Conservation (phyloP, 2,329 filamentous ascomycete species). For the Colletotrichum euphorbiae region DNA sequence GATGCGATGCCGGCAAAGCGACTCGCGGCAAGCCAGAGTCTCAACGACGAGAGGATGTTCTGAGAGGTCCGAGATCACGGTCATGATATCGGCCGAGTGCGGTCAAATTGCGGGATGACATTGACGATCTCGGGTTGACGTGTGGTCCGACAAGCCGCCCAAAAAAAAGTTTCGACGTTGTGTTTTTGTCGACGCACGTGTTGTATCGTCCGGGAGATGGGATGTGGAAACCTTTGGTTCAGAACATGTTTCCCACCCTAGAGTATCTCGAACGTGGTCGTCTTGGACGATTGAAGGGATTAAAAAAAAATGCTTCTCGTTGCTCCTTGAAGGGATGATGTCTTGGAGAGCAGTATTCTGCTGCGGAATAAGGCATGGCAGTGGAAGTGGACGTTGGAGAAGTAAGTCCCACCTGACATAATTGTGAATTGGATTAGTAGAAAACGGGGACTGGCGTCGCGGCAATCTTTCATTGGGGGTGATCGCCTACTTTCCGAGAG, state of each 20-base stretch:
- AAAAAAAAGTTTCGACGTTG: background rate
- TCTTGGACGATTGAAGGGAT: too few species aligned
- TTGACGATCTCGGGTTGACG: background rate
- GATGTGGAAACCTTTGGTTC: conserved; percentile 5
- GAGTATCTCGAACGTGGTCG: background rate
- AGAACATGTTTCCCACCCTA: background rate
- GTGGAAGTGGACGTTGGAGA: background rate
- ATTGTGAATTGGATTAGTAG: background rate
- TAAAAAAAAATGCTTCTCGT: too few species aligned
- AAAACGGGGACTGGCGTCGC: too few species aligned
- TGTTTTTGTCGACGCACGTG: background rate
- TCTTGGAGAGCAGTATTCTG: background rate
- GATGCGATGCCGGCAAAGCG: too few species aligned
- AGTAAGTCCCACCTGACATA: background rate
- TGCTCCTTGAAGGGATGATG: background rate
- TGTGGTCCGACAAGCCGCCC: too few species aligned
- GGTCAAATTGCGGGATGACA: background rate
- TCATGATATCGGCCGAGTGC: too few species aligned
- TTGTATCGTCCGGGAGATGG: background rate
- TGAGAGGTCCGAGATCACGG: too few species aligned
- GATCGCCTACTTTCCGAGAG: background rate
- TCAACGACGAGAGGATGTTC: too few species aligned
- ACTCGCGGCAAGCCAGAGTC: too few species aligned
- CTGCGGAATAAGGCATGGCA: conserved; percentile 1
- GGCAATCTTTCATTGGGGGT: background rate